Base-by-base conservation (phyloP, 148 eudicot genomes). In the Salicornia ramosissima region DNA sequence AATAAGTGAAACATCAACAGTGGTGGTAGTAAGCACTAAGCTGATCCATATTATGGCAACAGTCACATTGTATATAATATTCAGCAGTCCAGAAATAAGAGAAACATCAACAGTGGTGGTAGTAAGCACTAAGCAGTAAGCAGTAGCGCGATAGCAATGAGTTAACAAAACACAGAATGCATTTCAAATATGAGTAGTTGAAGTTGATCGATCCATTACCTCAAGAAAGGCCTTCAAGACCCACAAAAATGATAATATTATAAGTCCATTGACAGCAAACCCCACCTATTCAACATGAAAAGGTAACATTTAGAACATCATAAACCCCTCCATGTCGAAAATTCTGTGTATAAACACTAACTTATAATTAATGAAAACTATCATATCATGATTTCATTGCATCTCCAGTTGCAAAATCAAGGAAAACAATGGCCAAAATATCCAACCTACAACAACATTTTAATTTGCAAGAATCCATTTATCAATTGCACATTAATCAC, bases 141-240 rank as follows among this genome's bases (percentile, higher is more conserved):
- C n/a, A n/a, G n/a, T n/a, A n/a, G 19, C 19, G 19, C 19, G 1
- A 6, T 30, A 19, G 15, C 42, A 21, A 34, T 61, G 22, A 58
- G 4, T n/a, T 12, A 18, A 36, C 46, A n/a, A 36, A 58, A 2
- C 15, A 59, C 0, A 60, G 16, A 60, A 34, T 19, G 25, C 29
- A 71, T n/a, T 15, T 5, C 21, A 36, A 18, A 45, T 31, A 22
- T 21, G 25, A 7, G 30, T 7, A 36, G 43, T 16, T 51, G 26
- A 30, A 36, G 51, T 15, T 49, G 30, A 28, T 59, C 55, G n/a
- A n/a, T n/a, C 40, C 50, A 68, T 77, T 85, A 94, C 98, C 97
- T 94, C 88, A 61, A 94, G 90, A 72, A 94, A 90, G 54, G 98
- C 97, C 86, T 88, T 90, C 86, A 90, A 72, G 51, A 93, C 81